These are phyloP conservation scores for Lepidium campestre DNA, from an alignment of 441 rosid genomes.

Conservation along the genomic window DNA sequence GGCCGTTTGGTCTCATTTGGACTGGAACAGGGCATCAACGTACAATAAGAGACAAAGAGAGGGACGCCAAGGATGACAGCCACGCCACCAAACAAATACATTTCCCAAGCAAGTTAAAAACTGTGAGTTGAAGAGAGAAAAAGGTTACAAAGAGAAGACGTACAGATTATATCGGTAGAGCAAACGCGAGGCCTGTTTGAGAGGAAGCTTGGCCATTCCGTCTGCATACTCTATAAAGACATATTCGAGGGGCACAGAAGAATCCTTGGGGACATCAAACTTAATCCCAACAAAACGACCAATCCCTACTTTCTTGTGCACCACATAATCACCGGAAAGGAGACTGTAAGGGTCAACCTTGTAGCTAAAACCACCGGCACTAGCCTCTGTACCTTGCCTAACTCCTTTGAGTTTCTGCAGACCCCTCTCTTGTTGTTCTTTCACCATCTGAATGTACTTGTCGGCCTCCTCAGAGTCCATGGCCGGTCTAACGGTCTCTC, in stretches of 20 bases:
- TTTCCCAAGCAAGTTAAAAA: not conserved
- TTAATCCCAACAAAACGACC: constrained; percentile 87
- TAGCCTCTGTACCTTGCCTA: constrained; percentile 30
- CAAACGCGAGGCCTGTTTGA: constrained; percentile 84
- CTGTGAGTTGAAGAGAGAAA: not conserved
- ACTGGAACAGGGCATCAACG: constrained; percentile 34
- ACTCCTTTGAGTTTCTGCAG: constrained; percentile 83
- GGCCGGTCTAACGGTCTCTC: constrained; percentile 46
- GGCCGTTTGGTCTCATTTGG: constrained; percentile 84
- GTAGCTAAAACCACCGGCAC: constrained; percentile 49
- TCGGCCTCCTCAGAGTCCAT: constrained; percentile 88
- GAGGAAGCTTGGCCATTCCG: constrained; percentile 99
- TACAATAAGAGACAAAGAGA: not conserved
- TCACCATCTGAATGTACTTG: constrained; percentile 71
- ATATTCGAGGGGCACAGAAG: constrained; percentile 63
- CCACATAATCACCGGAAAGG: constrained; percentile 79
- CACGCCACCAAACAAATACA: not conserved
- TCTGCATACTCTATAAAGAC: constrained; percentile 91
- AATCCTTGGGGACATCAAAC: constrained; percentile 61
- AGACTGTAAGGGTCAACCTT: constrained; percentile 84
- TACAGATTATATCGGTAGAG: constrained; percentile 93
- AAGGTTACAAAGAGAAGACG: constrained; percentile 11
- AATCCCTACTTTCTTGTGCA: constrained; percentile 92
- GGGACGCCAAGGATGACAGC: not conserved
- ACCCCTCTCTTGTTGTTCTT: constrained; percentile 87